These are phyloP conservation scores for Thelonectria blattea DNA, from an alignment of 2,329 filamentous ascomycete genomes.

Conservation along the genomic window DNA sequence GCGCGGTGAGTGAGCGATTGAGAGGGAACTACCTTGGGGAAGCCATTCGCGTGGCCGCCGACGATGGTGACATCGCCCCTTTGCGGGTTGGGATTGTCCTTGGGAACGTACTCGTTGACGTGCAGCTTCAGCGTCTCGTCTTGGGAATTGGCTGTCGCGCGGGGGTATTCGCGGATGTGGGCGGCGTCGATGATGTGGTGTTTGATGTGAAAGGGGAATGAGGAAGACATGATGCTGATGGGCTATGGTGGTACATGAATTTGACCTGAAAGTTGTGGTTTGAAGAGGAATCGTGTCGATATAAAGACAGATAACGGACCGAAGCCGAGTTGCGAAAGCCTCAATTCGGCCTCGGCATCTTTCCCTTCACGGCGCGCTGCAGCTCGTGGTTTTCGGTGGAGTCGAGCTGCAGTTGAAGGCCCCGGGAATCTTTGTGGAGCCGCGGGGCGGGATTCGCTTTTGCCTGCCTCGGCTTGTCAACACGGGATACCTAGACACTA, in stretches of 20 bases:
- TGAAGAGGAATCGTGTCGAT: background rate
- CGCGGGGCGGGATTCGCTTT: background rate
- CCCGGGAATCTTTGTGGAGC: conserved; percentile 4
- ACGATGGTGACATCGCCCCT: conserved; percentile 85
- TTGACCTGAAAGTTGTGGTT: too few species aligned
- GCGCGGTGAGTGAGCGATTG: background rate
- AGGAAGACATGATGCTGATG: conserved; percentile 27
- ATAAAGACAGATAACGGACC: background rate
- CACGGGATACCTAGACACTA: conserved; percentile 5
- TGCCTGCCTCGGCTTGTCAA: conserved; percentile 8
- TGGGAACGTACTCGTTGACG: conserved; percentile 87
- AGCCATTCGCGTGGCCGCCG: conserved; percentile 88
- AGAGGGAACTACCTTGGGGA: conserved; percentile 72
- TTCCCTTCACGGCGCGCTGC: background rate
- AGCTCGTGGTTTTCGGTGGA: background rate
- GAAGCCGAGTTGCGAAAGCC: background rate
- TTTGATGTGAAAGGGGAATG: conserved; percentile 64
- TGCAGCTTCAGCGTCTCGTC: conserved; percentile 76
- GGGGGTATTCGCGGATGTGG: conserved; percentile 83
- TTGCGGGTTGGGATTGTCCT: conserved; percentile 69
- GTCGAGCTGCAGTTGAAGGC: background rate
- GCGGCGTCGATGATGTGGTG: conserved; percentile 77
- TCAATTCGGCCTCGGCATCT: background rate
- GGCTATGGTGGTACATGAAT: too few species aligned
- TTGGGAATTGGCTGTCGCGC: conserved; percentile 73